Conservation (phyloP, 2,329 filamentous ascomycete genomes). For the Achaetomium macrosporum region DNA sequence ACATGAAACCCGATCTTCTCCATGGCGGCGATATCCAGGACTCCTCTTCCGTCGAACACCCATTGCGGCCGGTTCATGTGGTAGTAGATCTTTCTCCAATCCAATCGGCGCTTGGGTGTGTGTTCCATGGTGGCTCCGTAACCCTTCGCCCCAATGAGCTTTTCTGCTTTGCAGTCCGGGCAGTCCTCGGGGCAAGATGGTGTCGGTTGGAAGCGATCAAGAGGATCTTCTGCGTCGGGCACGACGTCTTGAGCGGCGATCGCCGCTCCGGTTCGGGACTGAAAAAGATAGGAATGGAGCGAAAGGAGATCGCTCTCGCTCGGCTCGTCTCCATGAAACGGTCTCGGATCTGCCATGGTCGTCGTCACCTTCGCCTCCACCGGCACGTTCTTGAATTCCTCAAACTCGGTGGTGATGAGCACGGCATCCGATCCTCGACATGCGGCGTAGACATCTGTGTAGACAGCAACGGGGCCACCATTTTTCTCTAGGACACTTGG, state of each 20-base stretch:
- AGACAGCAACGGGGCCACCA: neutral
- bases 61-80: neutral
- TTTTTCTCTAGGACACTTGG: neutral
- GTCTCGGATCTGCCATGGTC: neutral
- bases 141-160: neutral
- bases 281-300: neutral
- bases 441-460: conserved; percentile 1
- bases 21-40: conserved; percentile 2
- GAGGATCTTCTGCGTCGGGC: neutral
- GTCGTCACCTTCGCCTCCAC: neutral
- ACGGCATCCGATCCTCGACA: conserved; percentile 1
- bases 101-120: neutral
- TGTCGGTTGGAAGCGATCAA: neutral
- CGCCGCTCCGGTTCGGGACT: too few species aligned
- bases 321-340: neutral
- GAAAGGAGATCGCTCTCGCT: neutral
- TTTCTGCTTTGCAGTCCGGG: neutral
- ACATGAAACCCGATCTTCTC: conserved; percentile 5
- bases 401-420: conserved; percentile 10
- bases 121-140: too few species aligned
- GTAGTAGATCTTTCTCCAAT: conserved; percentile 3
- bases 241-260: neutral
- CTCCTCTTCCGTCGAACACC: neutral
- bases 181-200: neutral
- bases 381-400: conserved; percentile 1